Evolutionary conservation across 2,329 filamentous ascomycete genomes (phyloP).

Genomic region (Elsinoe fawcettii): DNA sequence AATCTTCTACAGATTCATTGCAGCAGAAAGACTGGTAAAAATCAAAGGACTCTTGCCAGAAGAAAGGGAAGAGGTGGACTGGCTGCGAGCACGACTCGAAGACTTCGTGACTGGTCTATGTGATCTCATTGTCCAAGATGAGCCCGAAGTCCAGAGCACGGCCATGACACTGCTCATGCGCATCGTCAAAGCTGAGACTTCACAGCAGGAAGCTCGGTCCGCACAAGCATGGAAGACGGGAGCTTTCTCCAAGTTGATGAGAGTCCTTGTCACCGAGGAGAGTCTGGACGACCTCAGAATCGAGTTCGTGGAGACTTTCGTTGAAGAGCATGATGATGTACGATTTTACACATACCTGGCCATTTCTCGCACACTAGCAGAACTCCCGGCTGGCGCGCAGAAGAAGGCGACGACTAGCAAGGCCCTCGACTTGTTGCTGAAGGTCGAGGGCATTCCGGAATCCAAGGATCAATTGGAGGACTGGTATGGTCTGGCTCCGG

Average conservation of each 20-base stretch:
- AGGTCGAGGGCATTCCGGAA: slow-evolving; percentile 63
- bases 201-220: slow-evolving; percentile 39
- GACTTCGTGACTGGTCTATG: slow-evolving; percentile 58
- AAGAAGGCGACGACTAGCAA: neutral
- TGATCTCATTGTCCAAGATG: slow-evolving; percentile 51
- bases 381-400: neutral
- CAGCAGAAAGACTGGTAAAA: slow-evolving; percentile 61
- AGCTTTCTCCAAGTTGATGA: slow-evolving; percentile 55
- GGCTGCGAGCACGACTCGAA: slow-evolving; percentile 67
- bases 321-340: slow-evolving; percentile 75
- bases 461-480: slow-evolving; percentile 58
- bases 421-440: slow-evolving; percentile 44
- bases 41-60: slow-evolving; percentile 61
- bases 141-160: slow-evolving; percentile 56
- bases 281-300: slow-evolving; percentile 54
- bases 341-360: slow-evolving; percentile 73
- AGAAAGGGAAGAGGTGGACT: slow-evolving; percentile 64
- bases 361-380: slow-evolving; percentile 39
- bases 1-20: slow-evolving; percentile 74
- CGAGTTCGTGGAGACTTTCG: slow-evolving; percentile 70
- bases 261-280: slow-evolving; percentile 51
- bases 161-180: slow-evolving; percentile 75
- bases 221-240: slow-evolving; percentile 62
- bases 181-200: slow-evolving; percentile 68
- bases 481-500: slow-evolving; percentile 59